Base-by-base conservation (phyloP, 1,284 basidiomycete genomes). In the Phellinidium pouzarii region DNA sequence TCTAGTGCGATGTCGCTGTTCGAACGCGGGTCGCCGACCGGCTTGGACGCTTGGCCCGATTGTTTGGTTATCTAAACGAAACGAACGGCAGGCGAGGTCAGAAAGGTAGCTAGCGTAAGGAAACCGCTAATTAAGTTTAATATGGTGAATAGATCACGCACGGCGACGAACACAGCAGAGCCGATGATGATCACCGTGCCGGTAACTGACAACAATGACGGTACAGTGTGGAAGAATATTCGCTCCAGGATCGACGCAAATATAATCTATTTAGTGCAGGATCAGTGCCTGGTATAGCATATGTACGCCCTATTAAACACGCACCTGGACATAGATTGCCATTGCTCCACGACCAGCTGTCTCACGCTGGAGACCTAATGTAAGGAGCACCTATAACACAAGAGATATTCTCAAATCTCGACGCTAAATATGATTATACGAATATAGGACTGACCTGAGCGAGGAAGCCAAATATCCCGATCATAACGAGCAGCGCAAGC, bases 331-430 rank as follows among this genome's bases (percentile, higher is more conserved):
- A 60, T 86, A 86, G 0, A 85, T 62, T 0, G 76, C 82, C 65
- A 85, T 73, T 0, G 77, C 70, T 0, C 77, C 82, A 26, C 84
- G 68, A 3, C 80, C 76, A 0, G 79, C 82, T 0, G 79, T 77
- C 62, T 86, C 84, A 11, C 78, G 73, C 61, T 83, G 82, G 12
- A 86, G 67, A 0, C 83, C 83, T 71, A 82, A 73, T 0, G 80
- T 81, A 29, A 84, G 62, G 3, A 84, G 68, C 2, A 75, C 61
- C 75, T 81, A 26, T 2, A 48, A 4, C 12, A 29, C 7, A 48
- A n/a, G 41, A 40, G 20, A 11, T 17, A 20, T 37, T 27, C 17
- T 14, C 40, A 4, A 19, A 19, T 3, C 38, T 19, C n/a, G 12
- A n/a, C n/a, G n/a, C n/a, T n/a, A 43, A 3, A 31, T 23, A n/a